These are phyloP conservation scores for Diaporthe destruens DNA, from an alignment of 2,329 filamentous ascomycete species.

Conservation along the genomic window DNA sequence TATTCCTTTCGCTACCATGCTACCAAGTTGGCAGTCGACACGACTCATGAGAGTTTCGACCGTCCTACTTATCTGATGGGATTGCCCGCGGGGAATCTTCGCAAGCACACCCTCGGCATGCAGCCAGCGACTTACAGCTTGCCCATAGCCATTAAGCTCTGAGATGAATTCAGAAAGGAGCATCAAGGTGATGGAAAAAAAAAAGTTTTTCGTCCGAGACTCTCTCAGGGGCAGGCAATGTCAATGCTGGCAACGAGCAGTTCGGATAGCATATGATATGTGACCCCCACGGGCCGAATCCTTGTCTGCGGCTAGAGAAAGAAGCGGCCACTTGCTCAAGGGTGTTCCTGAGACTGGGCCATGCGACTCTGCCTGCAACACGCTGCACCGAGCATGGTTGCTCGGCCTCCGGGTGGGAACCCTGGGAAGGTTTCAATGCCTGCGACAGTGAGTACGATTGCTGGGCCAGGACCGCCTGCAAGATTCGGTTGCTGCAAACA, in stretches of 20 bases:
- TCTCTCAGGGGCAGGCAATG: conserved; percentile 9
- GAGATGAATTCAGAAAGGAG: conserved; percentile 2
- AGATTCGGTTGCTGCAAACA: background rate
- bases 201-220: background rate
- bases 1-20: background rate
- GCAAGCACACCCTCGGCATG: background rate
- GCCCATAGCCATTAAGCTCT: background rate
- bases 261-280: conserved; percentile 31
- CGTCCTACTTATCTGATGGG: conserved; percentile 16
- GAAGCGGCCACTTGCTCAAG: conserved; percentile 32
- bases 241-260: conserved; percentile 15
- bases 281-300: conserved; percentile 40
- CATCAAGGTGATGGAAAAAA: background rate
- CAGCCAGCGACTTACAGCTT: conserved; percentile 14
- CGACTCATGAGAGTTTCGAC: conserved; percentile 33
- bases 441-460: background rate
- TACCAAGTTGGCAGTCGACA: conserved; percentile 33
- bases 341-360: conserved; percentile 32
- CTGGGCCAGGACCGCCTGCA: background rate
- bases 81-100: conserved; percentile 4
- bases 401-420: conserved; percentile 8
- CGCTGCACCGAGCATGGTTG: conserved; percentile 27
- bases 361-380: conserved; percentile 1
- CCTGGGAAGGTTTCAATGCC: conserved; percentile 14
- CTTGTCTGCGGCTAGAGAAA: conserved; percentile 41